Percentiles rank a stretch among this genome's conserved stretches.
These are phyloP conservation scores for Papilionanthe hybrid DNA, from an alignment of 116 monocot genomes.

Conservation along the genomic window DNA sequence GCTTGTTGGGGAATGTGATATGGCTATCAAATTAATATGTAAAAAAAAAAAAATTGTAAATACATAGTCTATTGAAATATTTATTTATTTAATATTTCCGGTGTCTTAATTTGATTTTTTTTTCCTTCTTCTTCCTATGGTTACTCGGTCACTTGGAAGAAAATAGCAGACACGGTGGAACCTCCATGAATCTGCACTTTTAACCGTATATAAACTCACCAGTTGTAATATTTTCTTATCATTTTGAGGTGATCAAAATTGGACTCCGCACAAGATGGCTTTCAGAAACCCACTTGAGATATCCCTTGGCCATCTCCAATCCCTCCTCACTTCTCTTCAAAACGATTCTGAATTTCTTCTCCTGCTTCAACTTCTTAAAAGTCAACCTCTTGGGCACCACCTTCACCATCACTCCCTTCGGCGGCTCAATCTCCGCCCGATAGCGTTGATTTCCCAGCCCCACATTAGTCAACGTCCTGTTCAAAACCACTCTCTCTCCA, in stretches of 20 bases:
- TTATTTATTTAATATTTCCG: no score
- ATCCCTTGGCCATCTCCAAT: neutral
- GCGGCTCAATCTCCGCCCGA: neutral
- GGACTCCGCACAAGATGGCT: conserved; percentile 6
- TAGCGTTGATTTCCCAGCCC: conserved; percentile 4
- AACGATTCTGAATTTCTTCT: neutral
- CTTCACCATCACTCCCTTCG: conserved; percentile 5
- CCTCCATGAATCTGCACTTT: no score
- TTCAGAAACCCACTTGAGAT: conserved; percentile 6
- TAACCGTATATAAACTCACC: no score
- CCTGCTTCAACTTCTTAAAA: neutral
- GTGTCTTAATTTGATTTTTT: no score
- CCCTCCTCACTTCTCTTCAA: neutral
- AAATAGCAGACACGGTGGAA: no score
- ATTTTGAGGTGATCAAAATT: conserved; percentile 5
- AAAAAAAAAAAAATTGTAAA: no score
- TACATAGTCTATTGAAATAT: no score
- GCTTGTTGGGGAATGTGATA: no score
- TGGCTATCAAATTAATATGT: no score
- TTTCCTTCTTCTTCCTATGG: no score
- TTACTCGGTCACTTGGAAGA: no score
- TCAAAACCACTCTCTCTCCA: neutral
- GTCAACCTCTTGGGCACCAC: neutral
- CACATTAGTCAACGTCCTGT: conserved; percentile 15
- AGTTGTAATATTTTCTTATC: no score